A percentile compares a stretch with the other conserved stretches of the same genome.
Evolutionary conservation across 1,284 basidiomycete genomes (phyloP).

Genomic region (Rhodotorula sp.): DNA sequence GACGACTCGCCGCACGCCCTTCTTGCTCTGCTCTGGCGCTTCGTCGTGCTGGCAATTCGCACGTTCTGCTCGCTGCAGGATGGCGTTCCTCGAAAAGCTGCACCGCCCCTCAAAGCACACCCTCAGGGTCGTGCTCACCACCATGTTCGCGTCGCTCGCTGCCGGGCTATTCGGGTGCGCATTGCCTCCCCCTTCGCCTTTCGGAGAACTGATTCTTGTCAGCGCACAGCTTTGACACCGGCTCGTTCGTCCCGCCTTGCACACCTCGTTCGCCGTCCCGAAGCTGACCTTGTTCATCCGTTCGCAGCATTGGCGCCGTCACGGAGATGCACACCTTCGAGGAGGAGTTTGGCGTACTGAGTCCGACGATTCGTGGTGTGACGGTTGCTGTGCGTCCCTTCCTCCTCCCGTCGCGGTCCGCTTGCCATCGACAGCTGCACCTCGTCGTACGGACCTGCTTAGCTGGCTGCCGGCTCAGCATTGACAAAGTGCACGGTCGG

Average conservation of each 20-base stretch:
- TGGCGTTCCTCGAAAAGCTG: not conserved
- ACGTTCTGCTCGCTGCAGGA: not conserved
- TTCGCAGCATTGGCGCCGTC: conserved; percentile 54
- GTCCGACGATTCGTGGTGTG: conserved; percentile 52
- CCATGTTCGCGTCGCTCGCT: not conserved
- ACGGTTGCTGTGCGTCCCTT: conserved; percentile 44
- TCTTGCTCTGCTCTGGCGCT: no score
- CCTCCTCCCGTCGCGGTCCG: not conserved
- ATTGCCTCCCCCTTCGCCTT: no score
- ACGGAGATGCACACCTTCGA: conserved; percentile 57
- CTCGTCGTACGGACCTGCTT: no score
- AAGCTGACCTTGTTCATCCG: not conserved
- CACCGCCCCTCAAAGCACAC: conserved; percentile 1
- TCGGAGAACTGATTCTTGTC: not conserved
- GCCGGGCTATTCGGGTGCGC: conserved; percentile 5
- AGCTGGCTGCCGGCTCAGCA: no score
- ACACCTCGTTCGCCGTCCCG: not conserved
- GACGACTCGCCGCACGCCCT: no score
- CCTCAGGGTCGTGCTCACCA: not conserved
- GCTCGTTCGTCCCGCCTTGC: conserved; percentile 44
- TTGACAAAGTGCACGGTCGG: no score
- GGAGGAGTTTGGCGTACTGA: conserved; percentile 51
- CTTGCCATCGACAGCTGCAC: no score
- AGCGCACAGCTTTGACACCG: conserved; percentile 39
- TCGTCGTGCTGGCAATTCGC: no score